phyloP scores from a whole-genome alignment of 2,329 filamentous ascomycete genomes.

The Domatiomyces globalis region DNA sequence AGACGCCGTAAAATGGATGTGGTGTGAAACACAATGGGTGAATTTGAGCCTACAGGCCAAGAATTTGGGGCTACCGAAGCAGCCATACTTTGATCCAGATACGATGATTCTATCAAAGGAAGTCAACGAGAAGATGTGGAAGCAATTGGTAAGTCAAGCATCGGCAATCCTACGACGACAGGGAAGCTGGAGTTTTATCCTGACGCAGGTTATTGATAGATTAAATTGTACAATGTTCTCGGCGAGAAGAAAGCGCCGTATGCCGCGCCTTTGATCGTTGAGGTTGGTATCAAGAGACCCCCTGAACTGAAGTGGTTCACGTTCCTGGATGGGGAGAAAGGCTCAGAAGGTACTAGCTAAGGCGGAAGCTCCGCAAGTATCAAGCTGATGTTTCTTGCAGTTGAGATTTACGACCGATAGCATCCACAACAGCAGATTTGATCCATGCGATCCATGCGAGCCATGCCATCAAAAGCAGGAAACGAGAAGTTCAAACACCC shows the following conservation, averaged over 20 bases:
- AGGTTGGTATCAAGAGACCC: conserved; percentile 4
- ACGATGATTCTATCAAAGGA: conserved; percentile 17
- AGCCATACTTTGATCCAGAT: conserved; percentile 17
- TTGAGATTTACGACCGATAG: conserved; percentile 1
- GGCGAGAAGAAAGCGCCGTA: conserved; percentile 15
- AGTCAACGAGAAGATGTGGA: conserved; percentile 14
- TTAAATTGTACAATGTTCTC: conserved; percentile 13
- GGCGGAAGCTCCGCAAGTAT: not conserved
- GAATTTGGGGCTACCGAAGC: conserved; percentile 7
- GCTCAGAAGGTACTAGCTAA: conserved; percentile 4
- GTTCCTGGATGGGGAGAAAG: conserved; percentile 12
- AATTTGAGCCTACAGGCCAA: conserved; percentile 16
- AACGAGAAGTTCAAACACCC: no score
- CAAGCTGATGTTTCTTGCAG: not conserved
- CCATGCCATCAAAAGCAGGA: no score
- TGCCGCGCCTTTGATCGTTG: conserved; percentile 12
- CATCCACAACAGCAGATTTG: not conserved
- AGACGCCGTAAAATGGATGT: conserved; percentile 10
- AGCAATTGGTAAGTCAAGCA: conserved; percentile 11
- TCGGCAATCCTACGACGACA: not conserved
- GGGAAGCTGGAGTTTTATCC: not conserved
- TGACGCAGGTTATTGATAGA: conserved; percentile 1
- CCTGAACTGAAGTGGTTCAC: conserved; percentile 16
- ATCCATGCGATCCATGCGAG: not conserved
- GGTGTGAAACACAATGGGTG: conserved; percentile 18